A percentile compares a stretch with the other conserved stretches of the same genome.
phyloP scores from a whole-genome alignment of 1,284 basidiomycete genomes.

The Rhizoctonia solani region DNA sequence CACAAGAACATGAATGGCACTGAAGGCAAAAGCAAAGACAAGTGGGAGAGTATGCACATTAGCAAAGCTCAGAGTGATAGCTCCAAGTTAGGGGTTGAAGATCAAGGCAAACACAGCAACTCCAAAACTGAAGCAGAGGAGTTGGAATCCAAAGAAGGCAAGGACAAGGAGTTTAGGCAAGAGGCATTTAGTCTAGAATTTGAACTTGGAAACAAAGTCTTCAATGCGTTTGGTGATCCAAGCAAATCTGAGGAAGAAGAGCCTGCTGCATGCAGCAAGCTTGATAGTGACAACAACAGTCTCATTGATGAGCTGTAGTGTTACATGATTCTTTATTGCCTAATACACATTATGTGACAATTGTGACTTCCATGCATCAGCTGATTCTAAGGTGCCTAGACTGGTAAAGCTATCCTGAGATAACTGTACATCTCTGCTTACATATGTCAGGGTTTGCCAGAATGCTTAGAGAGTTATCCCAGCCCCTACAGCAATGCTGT shows the following conservation, averaged over 20 bases:
- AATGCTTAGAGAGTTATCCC: not conserved
- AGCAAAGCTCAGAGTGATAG: too few species aligned
- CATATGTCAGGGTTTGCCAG: not conserved
- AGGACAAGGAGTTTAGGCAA: not conserved
- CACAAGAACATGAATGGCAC: not conserved
- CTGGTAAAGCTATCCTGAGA: not conserved
- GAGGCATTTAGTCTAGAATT: not conserved
- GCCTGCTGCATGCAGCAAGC: not conserved
- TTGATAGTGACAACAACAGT: not conserved
- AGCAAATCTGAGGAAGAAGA: not conserved
- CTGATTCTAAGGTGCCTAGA: not conserved
- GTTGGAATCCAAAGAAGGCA: not conserved
- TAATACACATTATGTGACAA: not conserved
- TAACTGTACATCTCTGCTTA: slow-evolving; percentile 2
- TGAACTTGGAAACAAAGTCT: not conserved
- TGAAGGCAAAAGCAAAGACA: not conserved
- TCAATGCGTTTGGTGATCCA: not conserved
- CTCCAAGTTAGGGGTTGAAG: too few species aligned
- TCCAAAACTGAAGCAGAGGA: not conserved
- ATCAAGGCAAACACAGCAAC: too few species aligned
- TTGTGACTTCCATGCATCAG: not conserved
- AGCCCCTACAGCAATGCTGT: slow-evolving; percentile 4
- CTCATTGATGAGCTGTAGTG: not conserved
- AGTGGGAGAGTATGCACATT: too few species aligned
- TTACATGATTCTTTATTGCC: not conserved